These are phyloP conservation scores for Aspergillus indologenus DNA, from an alignment of 495 filamentous ascomycete genomes.

Conservation along the genomic window DNA sequence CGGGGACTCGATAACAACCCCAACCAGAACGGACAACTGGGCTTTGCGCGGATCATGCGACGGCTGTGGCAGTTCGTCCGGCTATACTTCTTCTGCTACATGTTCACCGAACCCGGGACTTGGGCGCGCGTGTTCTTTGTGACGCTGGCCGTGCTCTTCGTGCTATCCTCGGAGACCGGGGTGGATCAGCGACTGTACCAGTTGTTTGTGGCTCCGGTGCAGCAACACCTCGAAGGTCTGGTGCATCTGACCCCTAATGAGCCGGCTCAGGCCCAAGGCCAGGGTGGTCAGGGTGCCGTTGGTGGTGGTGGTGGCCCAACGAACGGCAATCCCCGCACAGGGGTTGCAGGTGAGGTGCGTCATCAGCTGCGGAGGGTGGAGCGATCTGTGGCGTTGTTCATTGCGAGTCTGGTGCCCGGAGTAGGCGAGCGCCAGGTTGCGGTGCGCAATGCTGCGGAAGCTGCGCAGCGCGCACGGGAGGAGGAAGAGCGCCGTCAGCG, in stretches of 20 bases:
- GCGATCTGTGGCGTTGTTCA: constrained; percentile 73
- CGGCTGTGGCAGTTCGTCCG: constrained; percentile 77
- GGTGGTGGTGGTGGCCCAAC: constrained; percentile 32
- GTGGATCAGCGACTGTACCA: constrained; percentile 56
- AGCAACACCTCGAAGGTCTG: constrained; percentile 70
- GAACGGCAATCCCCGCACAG: constrained; percentile 18
- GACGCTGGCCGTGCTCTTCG: constrained; percentile 51
- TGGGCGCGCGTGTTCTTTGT: constrained; percentile 69
- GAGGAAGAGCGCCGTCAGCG: constrained; percentile 28
- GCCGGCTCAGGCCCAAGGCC: constrained; percentile 7
- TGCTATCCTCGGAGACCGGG: constrained; percentile 65
- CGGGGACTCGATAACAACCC: constrained; percentile 7
- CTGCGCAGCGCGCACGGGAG: constrained; percentile 44
- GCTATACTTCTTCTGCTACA: constrained; percentile 72
- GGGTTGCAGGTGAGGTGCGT: constrained; percentile 17
- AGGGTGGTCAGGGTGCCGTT: constrained; percentile 17
- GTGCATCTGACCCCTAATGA: constrained; percentile 51
- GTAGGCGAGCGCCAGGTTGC: constrained; percentile 80
- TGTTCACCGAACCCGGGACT: constrained; percentile 70
- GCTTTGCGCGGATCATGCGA: constrained; percentile 51
- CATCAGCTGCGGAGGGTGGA: constrained; percentile 62
- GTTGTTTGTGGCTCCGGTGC: constrained; percentile 57
- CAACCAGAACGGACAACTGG: constrained; percentile 41
- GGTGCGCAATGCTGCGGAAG: constrained; percentile 61
- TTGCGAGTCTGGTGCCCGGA: constrained; percentile 82